phyloP scores from a whole-genome alignment of 306 rosid species.

The Rosa lucieae region DNA sequence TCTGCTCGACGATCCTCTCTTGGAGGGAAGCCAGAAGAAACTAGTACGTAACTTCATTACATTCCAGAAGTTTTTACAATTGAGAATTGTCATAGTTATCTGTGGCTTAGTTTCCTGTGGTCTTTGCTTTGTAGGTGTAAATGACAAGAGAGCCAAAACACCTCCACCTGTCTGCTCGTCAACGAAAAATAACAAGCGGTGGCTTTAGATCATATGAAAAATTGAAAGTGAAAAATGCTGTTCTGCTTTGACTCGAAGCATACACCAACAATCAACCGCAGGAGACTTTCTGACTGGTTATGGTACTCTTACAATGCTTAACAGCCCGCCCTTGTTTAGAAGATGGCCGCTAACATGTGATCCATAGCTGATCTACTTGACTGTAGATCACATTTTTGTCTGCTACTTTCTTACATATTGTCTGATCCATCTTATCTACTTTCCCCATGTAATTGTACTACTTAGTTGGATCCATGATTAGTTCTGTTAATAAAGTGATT shows the following conservation, averaged over 20 bases:
- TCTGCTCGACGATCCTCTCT: constrained; percentile 66
- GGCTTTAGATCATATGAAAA: constrained; percentile 39
- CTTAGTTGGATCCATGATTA: neutral
- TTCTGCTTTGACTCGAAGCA: constrained; percentile 68
- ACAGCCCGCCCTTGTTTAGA: neutral
- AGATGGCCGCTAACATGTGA: constrained; percentile 5
- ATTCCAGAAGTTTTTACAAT: neutral
- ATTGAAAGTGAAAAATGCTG: constrained; percentile 4
- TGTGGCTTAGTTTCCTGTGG: neutral
- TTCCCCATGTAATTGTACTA: constrained; percentile 7
- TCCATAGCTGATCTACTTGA: neutral
- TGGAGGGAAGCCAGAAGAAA: constrained; percentile 62
- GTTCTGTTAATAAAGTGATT: constrained; percentile 1
- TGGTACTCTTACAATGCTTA: neutral
- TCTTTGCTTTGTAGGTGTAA: constrained; percentile 44
- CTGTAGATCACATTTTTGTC: neutral
- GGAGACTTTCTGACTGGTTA: neutral
- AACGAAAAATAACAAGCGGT: constrained; percentile 44
- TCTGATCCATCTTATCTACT: neutral
- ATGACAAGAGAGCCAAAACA: constrained; percentile 60
- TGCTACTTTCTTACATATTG: neutral
- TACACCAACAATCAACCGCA: neutral
- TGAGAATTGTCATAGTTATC: neutral
- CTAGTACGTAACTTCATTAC: constrained; percentile 39
- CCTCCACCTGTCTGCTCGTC: constrained; percentile 67